phyloP scores from a whole-genome alignment of 768 basidiomycete genomes.

The Botryobasidium botryosum region DNA sequence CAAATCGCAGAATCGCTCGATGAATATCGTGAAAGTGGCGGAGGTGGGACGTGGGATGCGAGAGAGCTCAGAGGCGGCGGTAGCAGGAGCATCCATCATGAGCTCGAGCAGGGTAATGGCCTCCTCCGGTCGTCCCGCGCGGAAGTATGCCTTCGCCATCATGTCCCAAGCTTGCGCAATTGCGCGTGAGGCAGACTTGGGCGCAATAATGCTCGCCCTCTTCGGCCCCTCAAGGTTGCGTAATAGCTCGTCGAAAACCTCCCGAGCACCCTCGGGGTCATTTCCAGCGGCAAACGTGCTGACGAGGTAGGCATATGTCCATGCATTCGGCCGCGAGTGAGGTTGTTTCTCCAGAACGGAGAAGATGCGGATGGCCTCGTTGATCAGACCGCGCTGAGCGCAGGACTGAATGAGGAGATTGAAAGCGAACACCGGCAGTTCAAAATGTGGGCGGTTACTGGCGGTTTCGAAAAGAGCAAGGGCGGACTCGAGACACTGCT shows the following conservation, averaged over 20 bases:
- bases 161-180: conserved; percentile 33
- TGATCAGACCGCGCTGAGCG: conserved; percentile 36
- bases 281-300: conserved; percentile 36
- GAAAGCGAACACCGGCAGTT: conserved; percentile 25
- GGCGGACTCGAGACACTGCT: conserved; percentile 56
- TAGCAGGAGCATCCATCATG: conserved; percentile 43
- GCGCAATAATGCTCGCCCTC: conserved; percentile 25
- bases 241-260: conserved; percentile 47
- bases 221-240: conserved; percentile 7
- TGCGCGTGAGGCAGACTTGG: conserved; percentile 17
- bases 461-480: conserved; percentile 56
- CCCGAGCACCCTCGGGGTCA: conserved; percentile 33
- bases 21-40: conserved; percentile 45
- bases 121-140: conserved; percentile 38
- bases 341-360: conserved; percentile 36
- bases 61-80: conserved; percentile 25
- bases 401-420: conserved; percentile 42
- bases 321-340: conserved; percentile 15
- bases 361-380: conserved; percentile 48
- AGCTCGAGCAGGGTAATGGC: conserved; percentile 49
- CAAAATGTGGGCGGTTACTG: conserved; percentile 19
- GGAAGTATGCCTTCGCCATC: conserved; percentile 64
- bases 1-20: conserved; percentile 43
- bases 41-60: conserved; percentile 39
- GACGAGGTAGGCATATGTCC: conserved; percentile 38